These are phyloP conservation scores for Oehlia diaphana DNA, from an alignment of 192 early-diverging fungal genomes.

Conservation along the genomic window DNA sequence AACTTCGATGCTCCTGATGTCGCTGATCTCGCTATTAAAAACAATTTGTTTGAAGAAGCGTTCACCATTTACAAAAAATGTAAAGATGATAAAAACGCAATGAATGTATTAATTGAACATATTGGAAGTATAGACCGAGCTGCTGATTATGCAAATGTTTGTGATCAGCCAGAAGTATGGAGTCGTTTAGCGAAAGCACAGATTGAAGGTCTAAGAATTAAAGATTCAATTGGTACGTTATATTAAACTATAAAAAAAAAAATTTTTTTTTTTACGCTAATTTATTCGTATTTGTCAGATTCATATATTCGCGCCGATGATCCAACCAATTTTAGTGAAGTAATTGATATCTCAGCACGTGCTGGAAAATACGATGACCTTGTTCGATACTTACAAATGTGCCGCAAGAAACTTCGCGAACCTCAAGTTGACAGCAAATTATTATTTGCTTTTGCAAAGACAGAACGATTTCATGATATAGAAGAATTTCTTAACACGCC, in stretches of 20 bases:
- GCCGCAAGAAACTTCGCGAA: slow-evolving; percentile 94
- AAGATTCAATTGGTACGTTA: slow-evolving; percentile 81
- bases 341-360: slow-evolving; percentile 75
- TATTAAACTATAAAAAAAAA: background rate
- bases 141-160: slow-evolving; percentile 92
- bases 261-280: background rate
- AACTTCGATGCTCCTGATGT: slow-evolving; percentile 98
- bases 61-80: slow-evolving; percentile 96
- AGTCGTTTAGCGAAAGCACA: slow-evolving; percentile 94
- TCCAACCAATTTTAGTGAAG: slow-evolving; percentile 83
- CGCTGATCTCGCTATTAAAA: slow-evolving; percentile 91
- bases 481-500: slow-evolving; percentile 92
- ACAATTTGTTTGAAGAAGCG: slow-evolving; percentile 91
- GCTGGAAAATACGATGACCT: slow-evolving; percentile 94
- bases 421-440: slow-evolving; percentile 95
- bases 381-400: slow-evolving; percentile 92
- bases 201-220: slow-evolving; percentile 83
- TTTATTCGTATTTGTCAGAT: slow-evolving; percentile 44
- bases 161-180: slow-evolving; percentile 93
- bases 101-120: slow-evolving; percentile 90
- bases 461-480: slow-evolving; percentile 83
- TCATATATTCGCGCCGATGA: slow-evolving; percentile 98
- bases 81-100: slow-evolving; percentile 83
- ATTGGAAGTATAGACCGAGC: slow-evolving; percentile 94
- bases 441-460: slow-evolving; percentile 95